phyloP scores from a whole-genome alignment of 2,329 filamentous ascomycete genomes.

The Pleochaeta shiraiana region DNA sequence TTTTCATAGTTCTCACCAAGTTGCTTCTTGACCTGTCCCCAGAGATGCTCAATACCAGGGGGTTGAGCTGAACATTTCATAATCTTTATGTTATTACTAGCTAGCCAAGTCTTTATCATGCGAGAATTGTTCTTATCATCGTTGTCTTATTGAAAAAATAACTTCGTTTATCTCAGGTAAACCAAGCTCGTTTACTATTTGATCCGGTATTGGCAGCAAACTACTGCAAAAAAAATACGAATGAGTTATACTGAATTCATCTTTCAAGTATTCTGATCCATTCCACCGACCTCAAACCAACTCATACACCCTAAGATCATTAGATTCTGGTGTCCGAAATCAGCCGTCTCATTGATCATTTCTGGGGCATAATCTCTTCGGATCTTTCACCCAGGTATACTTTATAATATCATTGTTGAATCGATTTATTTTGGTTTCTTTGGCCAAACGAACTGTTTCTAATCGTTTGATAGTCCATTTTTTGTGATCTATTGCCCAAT shows the following conservation, averaged over 20 bases:
- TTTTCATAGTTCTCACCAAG: too few species aligned
- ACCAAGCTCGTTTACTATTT: not conserved
- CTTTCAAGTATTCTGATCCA: not conserved
- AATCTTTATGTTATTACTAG: too few species aligned
- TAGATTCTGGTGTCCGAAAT: not conserved
- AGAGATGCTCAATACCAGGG: too few species aligned
- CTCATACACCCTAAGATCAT: not conserved
- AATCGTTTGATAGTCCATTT: not conserved
- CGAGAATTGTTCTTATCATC: not conserved
- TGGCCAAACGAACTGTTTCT: not conserved
- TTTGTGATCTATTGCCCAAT: not conserved
- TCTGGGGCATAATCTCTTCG: not conserved
- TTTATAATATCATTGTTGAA: not conserved
- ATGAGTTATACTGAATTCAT: not conserved
- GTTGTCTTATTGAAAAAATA: not conserved
- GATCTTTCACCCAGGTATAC: not conserved
- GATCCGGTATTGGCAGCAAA: not conserved
- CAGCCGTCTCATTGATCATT: not conserved
- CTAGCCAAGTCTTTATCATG: not conserved
- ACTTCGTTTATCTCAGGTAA: not conserved
- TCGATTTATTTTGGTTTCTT: not conserved
- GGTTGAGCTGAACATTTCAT: too few species aligned
- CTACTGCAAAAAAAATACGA: not conserved
- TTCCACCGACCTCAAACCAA: not conserved
- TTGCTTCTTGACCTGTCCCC: too few species aligned